A percentile compares a stretch with the other conserved stretches of the same genome.
Evolutionary conservation across 2,329 filamentous ascomycete genomes (phyloP).

Genomic region (Cordyceps militaris): DNA sequence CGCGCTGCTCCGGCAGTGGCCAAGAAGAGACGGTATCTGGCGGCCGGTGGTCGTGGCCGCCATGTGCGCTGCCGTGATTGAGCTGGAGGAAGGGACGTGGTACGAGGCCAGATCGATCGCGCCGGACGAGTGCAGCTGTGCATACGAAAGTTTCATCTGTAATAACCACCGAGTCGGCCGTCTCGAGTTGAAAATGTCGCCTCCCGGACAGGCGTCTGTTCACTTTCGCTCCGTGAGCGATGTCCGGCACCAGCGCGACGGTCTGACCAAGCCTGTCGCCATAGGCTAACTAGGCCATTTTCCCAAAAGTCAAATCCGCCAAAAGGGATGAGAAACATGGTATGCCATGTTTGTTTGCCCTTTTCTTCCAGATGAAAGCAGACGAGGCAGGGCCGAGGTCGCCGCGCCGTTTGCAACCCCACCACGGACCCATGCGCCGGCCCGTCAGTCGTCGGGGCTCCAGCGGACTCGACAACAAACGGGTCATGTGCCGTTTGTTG

Average conservation of each 20-base stretch:
- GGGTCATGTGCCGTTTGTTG: constrained; percentile 3
- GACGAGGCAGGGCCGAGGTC: background rate
- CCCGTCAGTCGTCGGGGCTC: background rate
- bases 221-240: constrained; percentile 8
- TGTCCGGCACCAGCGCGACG: background rate
- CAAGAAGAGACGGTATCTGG: constrained; percentile 5
- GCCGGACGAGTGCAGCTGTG: background rate
- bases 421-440: background rate
- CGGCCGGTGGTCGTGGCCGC: background rate
- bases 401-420: background rate
- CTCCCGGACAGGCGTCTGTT: background rate
- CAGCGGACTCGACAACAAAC: background rate
- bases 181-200: constrained; percentile 3
- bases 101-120: background rate
- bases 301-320: background rate
- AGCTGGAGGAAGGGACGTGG: constrained; percentile 3
- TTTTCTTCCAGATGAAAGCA: background rate
- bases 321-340: background rate
- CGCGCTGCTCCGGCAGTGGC: constrained; percentile 4
- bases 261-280: background rate
- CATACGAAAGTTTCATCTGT: constrained; percentile 2
- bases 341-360: no score
- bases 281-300: background rate
- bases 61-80: constrained; percentile 8
- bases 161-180: constrained; percentile 7